Evolutionary conservation across 2,329 filamentous ascomycete genomes (phyloP).

Genomic region (Cercospora citrullina): DNA sequence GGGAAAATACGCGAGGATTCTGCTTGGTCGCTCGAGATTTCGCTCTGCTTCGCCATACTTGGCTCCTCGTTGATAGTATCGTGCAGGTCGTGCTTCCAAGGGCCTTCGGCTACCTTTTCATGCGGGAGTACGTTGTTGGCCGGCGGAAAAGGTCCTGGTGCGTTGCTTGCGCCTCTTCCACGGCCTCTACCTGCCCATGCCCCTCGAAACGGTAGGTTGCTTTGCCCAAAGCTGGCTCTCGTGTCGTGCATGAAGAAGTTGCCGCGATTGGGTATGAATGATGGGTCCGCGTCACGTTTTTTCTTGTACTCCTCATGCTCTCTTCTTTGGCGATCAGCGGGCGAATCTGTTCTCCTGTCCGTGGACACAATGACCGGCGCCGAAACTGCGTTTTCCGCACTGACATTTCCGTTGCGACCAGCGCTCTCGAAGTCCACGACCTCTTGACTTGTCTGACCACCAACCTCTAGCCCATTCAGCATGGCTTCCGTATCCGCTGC

Average conservation of each 20-base stretch:
- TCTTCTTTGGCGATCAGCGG: slow-evolving; percentile 70
- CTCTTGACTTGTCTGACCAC: slow-evolving; percentile 41
- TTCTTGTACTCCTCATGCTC: slow-evolving; percentile 91
- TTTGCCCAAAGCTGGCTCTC: slow-evolving; percentile 48
- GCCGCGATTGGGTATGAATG: slow-evolving; percentile 90
- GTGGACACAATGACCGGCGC: slow-evolving; percentile 11
- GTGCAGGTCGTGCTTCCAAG: slow-evolving; percentile 95
- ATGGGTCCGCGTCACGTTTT: slow-evolving; percentile 82
- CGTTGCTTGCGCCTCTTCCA: slow-evolving; percentile 60
- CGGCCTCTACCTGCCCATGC: slow-evolving; percentile 56
- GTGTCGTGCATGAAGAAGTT: slow-evolving; percentile 97
- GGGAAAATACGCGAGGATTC: slow-evolving; percentile 34
- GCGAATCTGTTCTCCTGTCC: slow-evolving; percentile 43
- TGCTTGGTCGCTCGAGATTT: slow-evolving; percentile 24
- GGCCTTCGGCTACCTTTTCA: slow-evolving; percentile 68
- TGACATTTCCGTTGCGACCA: slow-evolving; percentile 37
- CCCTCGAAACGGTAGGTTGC: slow-evolving; percentile 27
- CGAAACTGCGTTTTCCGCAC: slow-evolving; percentile 33
- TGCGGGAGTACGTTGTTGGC: slow-evolving; percentile 40
- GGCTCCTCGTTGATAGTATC: slow-evolving; percentile 55
- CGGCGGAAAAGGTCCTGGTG: slow-evolving; percentile 57
- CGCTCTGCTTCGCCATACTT: slow-evolving; percentile 18
- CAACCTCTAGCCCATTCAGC: slow-evolving; percentile 59
- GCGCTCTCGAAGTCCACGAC: slow-evolving; percentile 54
- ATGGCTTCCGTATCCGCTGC: slow-evolving; percentile 61